Evolutionary conservation across 2,329 filamentous ascomycete species (phyloP).

Genomic region (Alternaria alternata): DNA sequence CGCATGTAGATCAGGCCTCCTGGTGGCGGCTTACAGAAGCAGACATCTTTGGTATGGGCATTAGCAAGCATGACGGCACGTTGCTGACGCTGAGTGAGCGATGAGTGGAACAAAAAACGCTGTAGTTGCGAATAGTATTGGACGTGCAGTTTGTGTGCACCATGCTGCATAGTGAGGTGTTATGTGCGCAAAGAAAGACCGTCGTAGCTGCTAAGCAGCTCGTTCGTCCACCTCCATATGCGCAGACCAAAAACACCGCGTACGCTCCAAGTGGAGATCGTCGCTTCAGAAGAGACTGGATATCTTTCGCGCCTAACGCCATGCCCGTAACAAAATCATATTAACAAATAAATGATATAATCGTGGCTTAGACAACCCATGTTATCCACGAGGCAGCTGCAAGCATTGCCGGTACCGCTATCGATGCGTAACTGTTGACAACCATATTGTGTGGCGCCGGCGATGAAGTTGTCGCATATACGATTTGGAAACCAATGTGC

Average conservation of each 20-base stretch:
- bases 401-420: slow-evolving; percentile 40
- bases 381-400: slow-evolving; percentile 37
- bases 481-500: slow-evolving; percentile 73
- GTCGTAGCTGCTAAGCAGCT: background rate
- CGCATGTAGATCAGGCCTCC: background rate
- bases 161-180: background rate
- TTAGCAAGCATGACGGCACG: background rate
- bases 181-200: background rate
- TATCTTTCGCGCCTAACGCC: slow-evolving; percentile 34
- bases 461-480: slow-evolving; percentile 68
- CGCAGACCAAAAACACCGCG: background rate
- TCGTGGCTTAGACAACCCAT: slow-evolving; percentile 24
- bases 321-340: slow-evolving; percentile 12
- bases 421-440: slow-evolving; percentile 37
- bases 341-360: slow-evolving; percentile 8
- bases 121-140: background rate
- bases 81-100: background rate
- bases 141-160: background rate
- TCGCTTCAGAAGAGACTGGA: slow-evolving; percentile 21
- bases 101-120: background rate
- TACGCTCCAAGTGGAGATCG: slow-evolving; percentile 12
- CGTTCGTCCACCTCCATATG: background rate
- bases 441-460: slow-evolving; percentile 36
- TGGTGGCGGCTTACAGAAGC: background rate
- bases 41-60: background rate